These are phyloP conservation scores for Daedaleopsis sinensis DNA, from an alignment of 768 basidiomycete species.

Conservation along the genomic window DNA sequence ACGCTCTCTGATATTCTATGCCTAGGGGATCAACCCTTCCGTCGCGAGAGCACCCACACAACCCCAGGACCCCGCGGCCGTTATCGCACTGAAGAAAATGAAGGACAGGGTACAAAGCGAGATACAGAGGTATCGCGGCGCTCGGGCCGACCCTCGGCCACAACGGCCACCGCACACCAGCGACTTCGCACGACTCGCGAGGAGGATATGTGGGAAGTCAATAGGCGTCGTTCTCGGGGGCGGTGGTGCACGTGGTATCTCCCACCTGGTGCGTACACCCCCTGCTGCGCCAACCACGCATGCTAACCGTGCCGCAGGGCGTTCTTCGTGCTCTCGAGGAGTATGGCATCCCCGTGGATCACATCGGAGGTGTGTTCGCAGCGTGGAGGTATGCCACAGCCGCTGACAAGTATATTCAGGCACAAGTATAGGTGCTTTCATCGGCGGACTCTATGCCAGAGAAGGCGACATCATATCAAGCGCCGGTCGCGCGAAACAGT, in stretches of 20 bases:
- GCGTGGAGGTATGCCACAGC: background rate
- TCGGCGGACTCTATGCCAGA: slow-evolving; percentile 93
- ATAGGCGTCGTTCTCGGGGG: slow-evolving; percentile 96
- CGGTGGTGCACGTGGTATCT: slow-evolving; percentile 92
- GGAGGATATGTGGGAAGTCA: slow-evolving; percentile 89
- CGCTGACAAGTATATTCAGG: slow-evolving; percentile 38
- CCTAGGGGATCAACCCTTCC: slow-evolving; percentile 72
- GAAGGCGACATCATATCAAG: slow-evolving; percentile 91
- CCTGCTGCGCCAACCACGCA: background rate
- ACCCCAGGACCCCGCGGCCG: slow-evolving; percentile 86
- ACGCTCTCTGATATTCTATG: background rate
- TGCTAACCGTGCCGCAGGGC: slow-evolving; percentile 54
- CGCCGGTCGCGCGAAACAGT: slow-evolving; percentile 86
- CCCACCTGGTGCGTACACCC: slow-evolving; percentile 55
- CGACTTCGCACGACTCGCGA: slow-evolving; percentile 91
- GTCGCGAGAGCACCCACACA: slow-evolving; percentile 54
- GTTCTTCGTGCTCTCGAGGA: slow-evolving; percentile 91
- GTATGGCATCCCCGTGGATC: slow-evolving; percentile 90
- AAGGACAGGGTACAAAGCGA: slow-evolving; percentile 89
- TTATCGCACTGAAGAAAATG: slow-evolving; percentile 88
- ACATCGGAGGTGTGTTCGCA: slow-evolving; percentile 72
- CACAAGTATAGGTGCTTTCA: slow-evolving; percentile 89
- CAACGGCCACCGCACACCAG: slow-evolving; percentile 82
- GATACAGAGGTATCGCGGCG: slow-evolving; percentile 85
- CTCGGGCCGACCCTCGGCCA: slow-evolving; percentile 59